Evolutionary conservation across 208 protist species (phyloP), one percentile per base, ranked within the genome.

Genomic region (Crithidia mellificae): DNA sequence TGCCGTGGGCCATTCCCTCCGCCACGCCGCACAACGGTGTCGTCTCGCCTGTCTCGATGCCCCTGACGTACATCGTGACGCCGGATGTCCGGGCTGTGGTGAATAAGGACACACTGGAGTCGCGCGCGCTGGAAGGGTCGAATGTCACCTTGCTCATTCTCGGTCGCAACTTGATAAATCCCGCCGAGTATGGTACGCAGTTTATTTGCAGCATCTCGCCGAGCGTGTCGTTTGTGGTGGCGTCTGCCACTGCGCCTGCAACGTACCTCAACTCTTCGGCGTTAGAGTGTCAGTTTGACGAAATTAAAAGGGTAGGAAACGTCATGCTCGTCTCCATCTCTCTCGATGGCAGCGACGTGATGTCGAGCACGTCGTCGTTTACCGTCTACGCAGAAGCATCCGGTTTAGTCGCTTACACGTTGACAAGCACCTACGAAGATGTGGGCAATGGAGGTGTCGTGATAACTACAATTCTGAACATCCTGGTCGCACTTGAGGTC

Each of bases 1-100:
- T 30, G 19, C 14, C 54, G 19, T 72, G 56, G 54, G 66, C 66
- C 0, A 17, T 72, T 2, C 66, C 54, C 0, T 47, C 66, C 2
- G 0, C 34, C 34, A n/a, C 9, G 30, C 66, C 66, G 54, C 46
- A 24, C 32, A 12, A 50, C 27, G 54, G 41, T n/a, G 66, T 47
- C 1, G 41, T 52, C 15, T 72, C 66, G 30, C 56, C 66, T 8
- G 20, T 25, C 1, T 32, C 15, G 8, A 14, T 24, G 36, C 9
- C 5, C 25, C 38, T 72, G 9, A 1, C 17, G 11, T 47, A 56
- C 27, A 0, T 72, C 25, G 2, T 29, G 0, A 50, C 46, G 19
- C 66, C 66, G 15, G 2, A 43, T 11, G 17, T 72, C 14, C 6
- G 29, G 2, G 24, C 15, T 4, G 64, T 29, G 20, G 15, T 58